Evolutionary conservation across 2,329 filamentous ascomycete genomes (phyloP), one percentile per base, ranked within the genome.

Genomic region (Penicillium nordicum): DNA sequence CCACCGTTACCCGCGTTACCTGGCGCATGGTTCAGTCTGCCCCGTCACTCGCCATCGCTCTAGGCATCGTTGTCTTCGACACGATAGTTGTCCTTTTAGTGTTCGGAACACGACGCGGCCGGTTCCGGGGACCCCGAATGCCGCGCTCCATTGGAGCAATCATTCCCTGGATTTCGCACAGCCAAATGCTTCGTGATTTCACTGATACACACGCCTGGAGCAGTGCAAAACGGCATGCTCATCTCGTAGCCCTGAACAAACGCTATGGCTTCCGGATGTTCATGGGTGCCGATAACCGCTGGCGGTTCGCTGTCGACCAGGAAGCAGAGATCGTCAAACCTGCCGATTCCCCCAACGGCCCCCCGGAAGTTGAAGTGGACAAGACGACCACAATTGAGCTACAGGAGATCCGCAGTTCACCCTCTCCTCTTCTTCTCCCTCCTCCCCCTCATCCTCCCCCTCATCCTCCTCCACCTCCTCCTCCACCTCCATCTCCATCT

Each of bases 121-220:
- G 69, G 8, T 72, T 72, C 58, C 58, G 67, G 16, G 69, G 66
- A 0, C 70, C 70, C 4, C 63, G 70, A 10, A 69, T 72, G 53
- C 70, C 70, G 4, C 68, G 69, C 7, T 72, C 70, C 2, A 69
- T 72, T 21, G 70, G 70, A 7, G 62, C 69, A 2, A 60, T 72
- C 6, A 67, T 72, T 10, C 70, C 70, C 1, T 72, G 70, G 70
- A 60, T 72, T 25, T 67, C 69, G 4, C 68, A 72, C 41, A 72
- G 68, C 45, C 67, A 64, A 27, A 72, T 72, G 69, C 60, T 70
- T 5, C 45, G 58, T 21, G 70, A 72, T 38, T 71, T 72, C 34
- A 59, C 59, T 11, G 57, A 67, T 27, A 72, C 69, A 1, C 68
- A 71, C 38, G 37, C 46, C 7, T 72, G 69, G 70, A 68, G 59